Evolutionary conservation across 2,329 filamentous ascomycete genomes (phyloP), one percentile per base, ranked within the genome.

Genomic region (Lasiodiplodia sp.): DNA sequence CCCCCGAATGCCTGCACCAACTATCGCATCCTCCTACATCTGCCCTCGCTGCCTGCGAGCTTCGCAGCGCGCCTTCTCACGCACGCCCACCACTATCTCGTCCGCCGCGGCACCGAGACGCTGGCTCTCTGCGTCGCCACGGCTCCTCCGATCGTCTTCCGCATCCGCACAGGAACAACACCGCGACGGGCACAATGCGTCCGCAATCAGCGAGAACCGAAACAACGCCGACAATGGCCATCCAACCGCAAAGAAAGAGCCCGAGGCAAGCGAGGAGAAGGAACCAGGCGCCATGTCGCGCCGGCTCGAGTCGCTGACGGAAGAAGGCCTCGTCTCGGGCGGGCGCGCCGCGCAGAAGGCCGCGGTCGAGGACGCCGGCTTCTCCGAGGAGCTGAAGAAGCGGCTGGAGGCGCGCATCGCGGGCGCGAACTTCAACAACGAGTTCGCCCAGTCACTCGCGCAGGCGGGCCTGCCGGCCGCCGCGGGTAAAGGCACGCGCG

Each of bases 401-500:
- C 79, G 85, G 73, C 78, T 90, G 12, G 86, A 89, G 77, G 86
- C 88, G 72, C 84, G 86, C 69, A 86, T 90, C 67, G 84, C 86
- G 2, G 82, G 81, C 63, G 83, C 86, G n/a, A 81, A 81, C 38
- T 88, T 90, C 72, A 82, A 80, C 52, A 85, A 79, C 69, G 82
- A 88, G 23, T 77, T 88, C 79, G 81, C 85, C 51, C 79, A 78
- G 69, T 85, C 86, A 2, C 84, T 88, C 68, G 85, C 87, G 2
- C 80, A 87, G 72, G 81, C 80, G 5, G 79, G 84, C 44, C 79
- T 89, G 76, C 86, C 87, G 47, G 81, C 85, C 4, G 86, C 87
- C n/a, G 89, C 91, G 14, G 90, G 91, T 18, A 85, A 86, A 72
- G 91, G 90, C 14, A 91, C 91, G 2, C 86, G 88, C 69, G 87